A percentile compares a stretch with the other conserved stretches of the same genome.
These are phyloP conservation scores for Debaryomyces prosopidis DNA, from an alignment of 805 yeast genomes.

Conservation along the genomic window DNA sequence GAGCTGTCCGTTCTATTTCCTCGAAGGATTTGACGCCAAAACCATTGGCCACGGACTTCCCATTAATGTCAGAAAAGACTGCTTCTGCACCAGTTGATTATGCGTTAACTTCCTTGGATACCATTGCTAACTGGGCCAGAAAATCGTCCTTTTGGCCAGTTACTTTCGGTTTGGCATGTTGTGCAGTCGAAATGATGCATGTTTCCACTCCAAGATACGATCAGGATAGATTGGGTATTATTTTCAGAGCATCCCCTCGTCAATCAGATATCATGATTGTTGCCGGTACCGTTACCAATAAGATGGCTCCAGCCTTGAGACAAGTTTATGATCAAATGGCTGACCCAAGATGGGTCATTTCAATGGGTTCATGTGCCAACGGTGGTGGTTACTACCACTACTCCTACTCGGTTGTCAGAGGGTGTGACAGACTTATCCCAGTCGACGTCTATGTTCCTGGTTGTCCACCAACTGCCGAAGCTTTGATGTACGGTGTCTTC, in stretches of 20 bases:
- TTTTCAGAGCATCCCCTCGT: slow-evolving; percentile 92
- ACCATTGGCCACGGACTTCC: slow-evolving; percentile 63
- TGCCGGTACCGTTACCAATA: slow-evolving; percentile 87
- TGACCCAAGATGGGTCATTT: slow-evolving; percentile 90
- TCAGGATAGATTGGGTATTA: slow-evolving; percentile 88
- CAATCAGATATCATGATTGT: slow-evolving; percentile 91
- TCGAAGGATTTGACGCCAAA: slow-evolving; percentile 50
- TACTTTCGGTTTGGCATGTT: slow-evolving; percentile 88
- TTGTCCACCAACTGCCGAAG: slow-evolving; percentile 90
- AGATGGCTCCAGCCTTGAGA: slow-evolving; percentile 92
- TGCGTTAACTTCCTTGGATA: slow-evolving; percentile 78
- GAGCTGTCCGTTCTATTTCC: slow-evolving; percentile 27
- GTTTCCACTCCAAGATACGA: slow-evolving; percentile 88
- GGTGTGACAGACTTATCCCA: slow-evolving; percentile 86
- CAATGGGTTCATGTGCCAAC: slow-evolving; percentile 93
- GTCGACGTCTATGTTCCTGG: slow-evolving; percentile 92
- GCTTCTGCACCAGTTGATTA: slow-evolving; percentile 65
- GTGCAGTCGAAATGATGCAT: slow-evolving; percentile 96
- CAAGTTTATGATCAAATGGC: slow-evolving; percentile 95
- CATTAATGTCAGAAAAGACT: slow-evolving; percentile 65
- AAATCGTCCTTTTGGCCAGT: slow-evolving; percentile 93
- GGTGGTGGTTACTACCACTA: slow-evolving; percentile 94
- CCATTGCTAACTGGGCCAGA: slow-evolving; percentile 87
- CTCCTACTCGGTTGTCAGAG: slow-evolving; percentile 85
- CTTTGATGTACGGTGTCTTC: slow-evolving; percentile 86